These are phyloP conservation scores for Trichophyton simii DNA, from an alignment of 2,329 filamentous ascomycete genomes.

Conservation along the genomic window DNA sequence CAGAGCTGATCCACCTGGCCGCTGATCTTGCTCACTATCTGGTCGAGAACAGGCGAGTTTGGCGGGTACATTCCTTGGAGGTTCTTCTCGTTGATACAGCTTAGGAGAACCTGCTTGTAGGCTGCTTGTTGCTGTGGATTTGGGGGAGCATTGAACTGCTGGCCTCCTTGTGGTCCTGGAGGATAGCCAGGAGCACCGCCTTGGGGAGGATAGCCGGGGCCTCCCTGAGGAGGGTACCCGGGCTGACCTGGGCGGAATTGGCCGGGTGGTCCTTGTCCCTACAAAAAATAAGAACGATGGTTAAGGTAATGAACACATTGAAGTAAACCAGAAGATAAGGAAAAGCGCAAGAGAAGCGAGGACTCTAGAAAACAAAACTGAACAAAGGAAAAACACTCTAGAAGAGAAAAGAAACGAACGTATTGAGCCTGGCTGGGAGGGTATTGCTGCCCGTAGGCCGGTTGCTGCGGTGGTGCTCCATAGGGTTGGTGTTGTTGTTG, in stretches of 20 bases:
- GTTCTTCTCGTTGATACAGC: constrained; percentile 48
- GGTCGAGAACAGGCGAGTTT: constrained; percentile 38
- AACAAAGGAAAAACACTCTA: neutral
- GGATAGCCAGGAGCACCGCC: constrained; percentile 17
- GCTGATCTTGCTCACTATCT: constrained; percentile 39
- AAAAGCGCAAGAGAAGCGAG: neutral
- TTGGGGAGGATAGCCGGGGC: constrained; percentile 20
- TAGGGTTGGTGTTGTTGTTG: neutral
- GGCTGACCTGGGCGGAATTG: constrained; percentile 22
- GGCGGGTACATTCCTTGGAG: constrained; percentile 48
- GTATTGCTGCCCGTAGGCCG: constrained; percentile 23
- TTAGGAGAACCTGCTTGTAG: constrained; percentile 45
- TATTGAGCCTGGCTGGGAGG: constrained; percentile 23
- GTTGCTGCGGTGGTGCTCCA: constrained; percentile 22
- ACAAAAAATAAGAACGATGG: neutral
- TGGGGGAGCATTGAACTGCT: constrained; percentile 23
- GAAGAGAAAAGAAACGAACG: constrained; percentile 15
- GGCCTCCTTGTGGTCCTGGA: constrained; percentile 25
- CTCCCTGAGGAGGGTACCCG: constrained; percentile 24
- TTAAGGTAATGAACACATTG: constrained; percentile 1
- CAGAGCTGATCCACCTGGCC: constrained; percentile 44
- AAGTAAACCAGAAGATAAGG: constrained; percentile 3
- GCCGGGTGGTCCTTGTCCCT: constrained; percentile 21
- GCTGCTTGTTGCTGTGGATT: constrained; percentile 40
- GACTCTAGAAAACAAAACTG: constrained; percentile 1